Evolutionary conservation across 257 asterid genomes (phyloP), one percentile per base, ranked within the genome.

Genomic region (Solanum arcanum): DNA sequence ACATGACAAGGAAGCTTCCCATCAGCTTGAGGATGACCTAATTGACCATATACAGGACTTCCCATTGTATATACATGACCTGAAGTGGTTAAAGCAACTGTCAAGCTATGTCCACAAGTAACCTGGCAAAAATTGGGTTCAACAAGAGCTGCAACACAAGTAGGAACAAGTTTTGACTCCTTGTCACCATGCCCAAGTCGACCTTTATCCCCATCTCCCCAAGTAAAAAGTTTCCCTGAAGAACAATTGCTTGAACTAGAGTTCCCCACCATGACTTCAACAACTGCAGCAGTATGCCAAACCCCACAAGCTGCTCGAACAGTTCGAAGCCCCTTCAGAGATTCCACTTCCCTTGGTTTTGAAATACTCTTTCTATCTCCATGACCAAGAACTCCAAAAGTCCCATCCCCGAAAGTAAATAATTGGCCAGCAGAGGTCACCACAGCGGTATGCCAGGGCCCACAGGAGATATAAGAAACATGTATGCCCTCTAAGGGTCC

Each of bases 211-310:
- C 98, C 99, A 69, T 96, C 99, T 69, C 99, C 99, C 99, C 99
- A 96, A 29, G 99, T 95, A 90, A 96, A 95, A 69, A 96, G 93
- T 88, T 96, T 96, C 39, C 99, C 98, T 6, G 98, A 94, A 49
- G 99, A 95, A 91, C 95, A 92, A 85, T 93, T 94, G 86, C 98
- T 95, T 86, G 98, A 94, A 91, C 95, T 94, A 74, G 99, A 94
- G 90, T 90, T 94, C 86, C 98, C 99, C 83, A 94, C 98, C 97
- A 94, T 93, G 77, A 95, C 96, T 91, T 95, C 99, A 78, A 96
- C 97, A 90, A 96, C 98, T 41, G 99, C 99, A 91, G 98, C 99
- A 88, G 98, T 94, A 90, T 96, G 99, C 99, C 99, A 96, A 89
- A 93, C 98, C 77, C 99, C 99, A 69, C 99, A 96, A 18, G 99